Evolutionary conservation across 1,284 basidiomycete species (phyloP).

Genomic region (Retiboletus flavoniger): DNA sequence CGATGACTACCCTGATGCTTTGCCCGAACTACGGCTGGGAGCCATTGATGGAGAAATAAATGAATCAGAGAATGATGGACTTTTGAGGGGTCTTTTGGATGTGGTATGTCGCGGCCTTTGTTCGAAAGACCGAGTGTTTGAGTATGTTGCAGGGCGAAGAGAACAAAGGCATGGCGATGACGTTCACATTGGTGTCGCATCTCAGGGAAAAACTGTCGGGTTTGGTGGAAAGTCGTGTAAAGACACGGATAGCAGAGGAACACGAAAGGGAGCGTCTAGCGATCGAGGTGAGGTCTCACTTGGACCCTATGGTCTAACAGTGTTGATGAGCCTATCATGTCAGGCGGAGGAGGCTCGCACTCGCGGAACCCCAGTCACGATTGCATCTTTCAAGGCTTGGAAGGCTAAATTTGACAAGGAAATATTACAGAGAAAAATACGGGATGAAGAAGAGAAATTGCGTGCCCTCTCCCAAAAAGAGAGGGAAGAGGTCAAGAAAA

Average conservation of each 20-base stretch:
- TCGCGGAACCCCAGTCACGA: slow-evolving; percentile 87
- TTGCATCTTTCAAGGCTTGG: slow-evolving; percentile 81
- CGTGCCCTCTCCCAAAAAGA: slow-evolving; percentile 80
- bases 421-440: slow-evolving; percentile 54
- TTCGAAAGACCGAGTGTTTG: not conserved
- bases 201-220: slow-evolving; percentile 76
- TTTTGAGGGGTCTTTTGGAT: slow-evolving; percentile 60
- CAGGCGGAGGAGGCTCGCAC: slow-evolving; percentile 88
- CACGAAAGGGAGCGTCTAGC: slow-evolving; percentile 68
- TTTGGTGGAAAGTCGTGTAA: slow-evolving; percentile 61
- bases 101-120: slow-evolving; percentile 52
- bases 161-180: slow-evolving; percentile 96
- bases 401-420: slow-evolving; percentile 76
- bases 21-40: slow-evolving; percentile 75
- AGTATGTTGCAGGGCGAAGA: slow-evolving; percentile 70
- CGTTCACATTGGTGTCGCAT: slow-evolving; percentile 89
- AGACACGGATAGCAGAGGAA: slow-evolving; percentile 61
- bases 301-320: not conserved
- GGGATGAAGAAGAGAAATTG: slow-evolving; percentile 81
- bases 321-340: slow-evolving; percentile 2
- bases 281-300: slow-evolving; percentile 60
- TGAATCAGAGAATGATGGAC: slow-evolving; percentile 51
- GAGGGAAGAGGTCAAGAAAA: slow-evolving; percentile 81
- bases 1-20: slow-evolving; percentile 68
- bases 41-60: slow-evolving; percentile 69